Evolutionary conservation across 208 protist species (phyloP), one percentile per base, ranked within the genome.

Genomic region (Naegleria lovaniensis): DNA sequence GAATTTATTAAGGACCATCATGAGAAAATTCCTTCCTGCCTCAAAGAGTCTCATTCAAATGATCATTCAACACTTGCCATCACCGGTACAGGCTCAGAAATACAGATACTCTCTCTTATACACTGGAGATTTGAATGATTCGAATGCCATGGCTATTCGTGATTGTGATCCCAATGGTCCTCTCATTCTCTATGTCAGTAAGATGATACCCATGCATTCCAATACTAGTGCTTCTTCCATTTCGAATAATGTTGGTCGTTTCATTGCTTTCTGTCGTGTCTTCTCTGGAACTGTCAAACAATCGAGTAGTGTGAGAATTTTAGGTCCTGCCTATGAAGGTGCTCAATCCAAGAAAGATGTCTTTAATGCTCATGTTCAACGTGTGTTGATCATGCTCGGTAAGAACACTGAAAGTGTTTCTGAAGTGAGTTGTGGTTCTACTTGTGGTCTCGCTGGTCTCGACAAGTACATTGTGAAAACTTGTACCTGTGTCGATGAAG

Each of bases 401-500:
- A 94, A 97, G 90, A 97, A 97, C 92, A 96, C 95, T 93, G 98
- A 99, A 95, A 91, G 97, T 90, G 96, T 99, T 87, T 96, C 99
- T 91, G 96, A 98, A 92, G 95, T 97, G 91, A 98, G 98, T 85
- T 98, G 96, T 94, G 99, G 99, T 94, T 99, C 99, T 96, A 98
- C 98, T 89, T 91, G 96, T 92, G 97, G 97, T 93, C 95, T 99
- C 19, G 98, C 99, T 87, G 99, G 99, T 93, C 95, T 99, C 29
- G 99, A 99, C 95, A 98, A 99, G 95, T 99, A 97, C 95, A 94
- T 99, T 87, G 93, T 99, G 92, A 99, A 99, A 96, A 97, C 97
- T 88, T 98, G 98, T 91, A 99, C 99, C 92, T 97, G 99, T 92
- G 98, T 98, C 75, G 96, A 97, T 89, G 94, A 94, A 79, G 93